Conservation (phyloP, 495 filamentous ascomycete species). For the Mytilinidion resinicola region DNA sequence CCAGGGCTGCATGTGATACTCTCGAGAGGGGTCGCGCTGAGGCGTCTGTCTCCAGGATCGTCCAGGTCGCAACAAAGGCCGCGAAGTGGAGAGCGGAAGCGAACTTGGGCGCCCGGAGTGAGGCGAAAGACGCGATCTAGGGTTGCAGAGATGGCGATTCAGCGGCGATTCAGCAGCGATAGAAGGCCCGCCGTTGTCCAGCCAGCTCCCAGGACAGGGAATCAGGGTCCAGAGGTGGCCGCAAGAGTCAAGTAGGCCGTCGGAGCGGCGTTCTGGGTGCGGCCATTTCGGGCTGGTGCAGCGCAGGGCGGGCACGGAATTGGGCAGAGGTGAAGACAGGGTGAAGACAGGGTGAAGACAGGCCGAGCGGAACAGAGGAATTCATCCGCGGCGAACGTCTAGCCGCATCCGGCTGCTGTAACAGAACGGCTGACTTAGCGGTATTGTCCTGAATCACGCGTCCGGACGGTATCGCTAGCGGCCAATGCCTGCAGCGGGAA, state of each 20-base stretch:
- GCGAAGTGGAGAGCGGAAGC: slow-evolving; percentile 4
- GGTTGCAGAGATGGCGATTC: neutral
- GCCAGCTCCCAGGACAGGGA: neutral
- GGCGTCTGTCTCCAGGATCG: slow-evolving; percentile 1
- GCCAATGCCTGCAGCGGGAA: slow-evolving; percentile 1
- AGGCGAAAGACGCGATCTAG: neutral
- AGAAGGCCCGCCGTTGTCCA: neutral
- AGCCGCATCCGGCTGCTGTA: neutral
- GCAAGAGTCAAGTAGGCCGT: slow-evolving; percentile 6
- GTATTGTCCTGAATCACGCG: slow-evolving; percentile 5
- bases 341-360: neutral
- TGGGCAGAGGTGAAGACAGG: neutral
- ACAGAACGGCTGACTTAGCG: slow-evolving; percentile 16
- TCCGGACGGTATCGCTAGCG: neutral
- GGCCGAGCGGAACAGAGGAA: neutral
- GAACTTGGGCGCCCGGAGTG: neutral
- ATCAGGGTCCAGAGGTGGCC: neutral
- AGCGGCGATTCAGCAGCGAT: neutral
- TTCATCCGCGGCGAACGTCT: neutral
- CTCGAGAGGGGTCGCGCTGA: neutral
- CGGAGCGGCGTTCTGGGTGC: slow-evolving; percentile 1
- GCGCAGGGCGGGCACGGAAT: neutral
- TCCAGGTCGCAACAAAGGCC: no score
- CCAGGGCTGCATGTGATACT: slow-evolving; percentile 22
- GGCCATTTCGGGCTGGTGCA: neutral